A percentile compares a stretch with the other conserved stretches of the same genome.
Evolutionary conservation across 1,284 basidiomycete genomes (phyloP).

Genomic region (Cryptococcus sp.): DNA sequence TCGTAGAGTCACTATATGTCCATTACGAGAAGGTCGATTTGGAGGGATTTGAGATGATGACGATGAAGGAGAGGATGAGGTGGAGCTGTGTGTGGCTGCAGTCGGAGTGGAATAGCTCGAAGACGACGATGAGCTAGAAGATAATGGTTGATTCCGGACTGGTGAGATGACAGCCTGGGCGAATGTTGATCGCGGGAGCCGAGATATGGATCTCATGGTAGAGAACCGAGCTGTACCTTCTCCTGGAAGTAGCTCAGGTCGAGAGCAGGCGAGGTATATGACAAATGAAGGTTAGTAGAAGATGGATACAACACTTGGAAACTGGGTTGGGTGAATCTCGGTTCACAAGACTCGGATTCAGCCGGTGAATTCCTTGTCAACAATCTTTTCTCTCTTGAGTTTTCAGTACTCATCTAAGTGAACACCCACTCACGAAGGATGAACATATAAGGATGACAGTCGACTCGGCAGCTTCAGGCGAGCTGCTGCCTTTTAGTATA

Average conservation of each 20-base stretch:
- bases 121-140: background rate
- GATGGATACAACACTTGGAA: background rate
- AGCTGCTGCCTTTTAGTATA: background rate
- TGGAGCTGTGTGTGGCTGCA: background rate
- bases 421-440: background rate
- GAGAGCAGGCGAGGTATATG: background rate
- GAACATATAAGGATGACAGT: constrained; percentile 1
- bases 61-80: background rate
- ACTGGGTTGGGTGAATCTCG: too few species aligned
- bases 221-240: background rate
- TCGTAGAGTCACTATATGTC: background rate
- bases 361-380: too few species aligned
- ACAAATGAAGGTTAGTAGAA: background rate
- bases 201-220: background rate
- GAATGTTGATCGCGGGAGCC: background rate
- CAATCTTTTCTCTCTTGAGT: too few species aligned
- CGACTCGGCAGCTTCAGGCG: background rate
- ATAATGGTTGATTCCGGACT: background rate
- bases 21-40: background rate
- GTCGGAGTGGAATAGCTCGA: background rate
- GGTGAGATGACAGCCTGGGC: background rate
- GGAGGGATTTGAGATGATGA: background rate
- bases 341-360: too few species aligned
- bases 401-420: background rate
- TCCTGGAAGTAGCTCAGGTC: background rate